Conservation (phyloP, 176 grass and related monocot genomes). For the Luzula sylvatica region DNA sequence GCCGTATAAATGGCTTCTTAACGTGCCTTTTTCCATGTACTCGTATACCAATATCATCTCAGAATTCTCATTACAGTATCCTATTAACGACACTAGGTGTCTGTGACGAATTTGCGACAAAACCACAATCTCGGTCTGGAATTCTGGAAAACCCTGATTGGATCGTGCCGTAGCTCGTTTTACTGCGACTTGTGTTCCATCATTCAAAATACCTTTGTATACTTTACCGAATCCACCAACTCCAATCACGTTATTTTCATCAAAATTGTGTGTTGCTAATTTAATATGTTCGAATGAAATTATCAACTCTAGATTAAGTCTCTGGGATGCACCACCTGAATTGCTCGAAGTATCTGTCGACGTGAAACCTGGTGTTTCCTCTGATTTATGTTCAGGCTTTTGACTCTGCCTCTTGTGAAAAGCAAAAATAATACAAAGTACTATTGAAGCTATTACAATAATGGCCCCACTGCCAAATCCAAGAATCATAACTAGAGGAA, state of each 20-base stretch:
- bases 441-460: background rate
- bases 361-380: background rate
- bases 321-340: too few relatives aligned
- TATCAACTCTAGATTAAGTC: too few relatives aligned
- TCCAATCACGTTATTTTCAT: conserved; percentile 33
- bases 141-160: conserved; percentile 34
- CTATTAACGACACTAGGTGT: too few relatives aligned
- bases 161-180: conserved; percentile 39
- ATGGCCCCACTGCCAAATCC: conserved; percentile 21
- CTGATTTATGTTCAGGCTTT: too few relatives aligned
- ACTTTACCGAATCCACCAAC: conserved; percentile 50
- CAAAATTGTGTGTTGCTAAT: conserved; percentile 31
- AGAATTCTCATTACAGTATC: too few relatives aligned
- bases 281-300: conserved; percentile 37
- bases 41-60: too few relatives aligned
- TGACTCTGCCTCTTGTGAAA: conserved; percentile 6
- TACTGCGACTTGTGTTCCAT: conserved; percentile 37
- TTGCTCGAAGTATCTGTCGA: conserved; percentile 30
- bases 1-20: conserved; percentile 43
- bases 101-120: conserved; percentile 43
- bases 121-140: conserved; percentile 50
- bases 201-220: conserved; percentile 30
- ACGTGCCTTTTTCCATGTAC: too few relatives aligned
- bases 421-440: conserved; percentile 6
- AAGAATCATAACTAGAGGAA: background rate